Percentiles rank a stretch among this genome's conserved stretches.
Conservation (phyloP, 805 yeast genomes). For the Candida qinlingensis region DNA sequence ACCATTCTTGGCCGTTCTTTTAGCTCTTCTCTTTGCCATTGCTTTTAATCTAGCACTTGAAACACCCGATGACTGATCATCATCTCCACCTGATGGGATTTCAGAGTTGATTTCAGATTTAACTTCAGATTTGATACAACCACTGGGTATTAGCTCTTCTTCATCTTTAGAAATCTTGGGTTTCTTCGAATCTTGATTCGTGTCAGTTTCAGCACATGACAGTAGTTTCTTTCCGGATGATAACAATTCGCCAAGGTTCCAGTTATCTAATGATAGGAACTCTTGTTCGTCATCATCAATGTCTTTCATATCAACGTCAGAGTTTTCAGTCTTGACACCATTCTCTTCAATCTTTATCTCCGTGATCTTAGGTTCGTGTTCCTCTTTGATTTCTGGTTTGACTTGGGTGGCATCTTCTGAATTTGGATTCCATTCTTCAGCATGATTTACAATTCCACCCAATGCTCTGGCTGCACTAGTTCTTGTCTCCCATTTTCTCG, state of each 20-base stretch:
- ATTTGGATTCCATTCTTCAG: slow-evolving; percentile 80
- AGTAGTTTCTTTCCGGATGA: slow-evolving; percentile 43
- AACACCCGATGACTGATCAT: slow-evolving; percentile 12
- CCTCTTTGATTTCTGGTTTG: slow-evolving; percentile 17
- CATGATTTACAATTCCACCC: slow-evolving; percentile 84
- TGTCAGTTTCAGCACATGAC: slow-evolving; percentile 25
- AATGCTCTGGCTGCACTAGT: slow-evolving; percentile 91
- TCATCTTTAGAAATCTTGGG: slow-evolving; percentile 43
- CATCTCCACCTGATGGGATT: background rate
- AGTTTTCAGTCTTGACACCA: background rate
- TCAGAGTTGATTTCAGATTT: slow-evolving; percentile 3
- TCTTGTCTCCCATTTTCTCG: slow-evolving; percentile 93
- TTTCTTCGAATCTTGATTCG: slow-evolving; percentile 27
- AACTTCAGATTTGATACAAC: slow-evolving; percentile 34
- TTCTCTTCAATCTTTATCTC: slow-evolving; percentile 14
- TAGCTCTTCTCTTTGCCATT: slow-evolving; percentile 89
- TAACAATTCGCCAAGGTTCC: slow-evolving; percentile 44
- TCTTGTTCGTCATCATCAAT: slow-evolving; percentile 28
- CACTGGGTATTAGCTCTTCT: slow-evolving; percentile 36
- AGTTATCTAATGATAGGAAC: slow-evolving; percentile 40
- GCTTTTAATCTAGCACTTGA: slow-evolving; percentile 82
- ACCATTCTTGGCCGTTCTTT: slow-evolving; percentile 54
- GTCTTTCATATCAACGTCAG: slow-evolving; percentile 21
- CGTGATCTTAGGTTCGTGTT: slow-evolving; percentile 12
- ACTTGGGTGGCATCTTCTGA: slow-evolving; percentile 17